A percentile compares a stretch with the other conserved stretches of the same genome.
Conservation (phyloP, 371 early-diverging fungal species). For the Mucor irregularis region DNA sequence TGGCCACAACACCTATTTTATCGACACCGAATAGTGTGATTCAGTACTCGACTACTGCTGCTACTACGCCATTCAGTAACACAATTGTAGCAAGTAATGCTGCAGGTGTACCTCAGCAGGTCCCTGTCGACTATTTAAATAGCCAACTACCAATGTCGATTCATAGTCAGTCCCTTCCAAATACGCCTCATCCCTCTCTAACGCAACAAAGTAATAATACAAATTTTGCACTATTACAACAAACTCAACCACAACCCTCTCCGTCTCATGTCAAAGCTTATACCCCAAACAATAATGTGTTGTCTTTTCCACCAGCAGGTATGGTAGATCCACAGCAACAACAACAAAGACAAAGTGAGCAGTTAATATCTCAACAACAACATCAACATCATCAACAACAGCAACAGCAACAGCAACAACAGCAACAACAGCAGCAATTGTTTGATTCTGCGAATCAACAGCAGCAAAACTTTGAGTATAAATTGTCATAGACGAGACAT, state of each 20-base stretch:
- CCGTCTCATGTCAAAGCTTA: conserved; percentile 18
- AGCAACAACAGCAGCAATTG: conserved; percentile 2
- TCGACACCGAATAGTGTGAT: conserved; percentile 19
- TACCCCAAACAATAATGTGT: conserved; percentile 26
- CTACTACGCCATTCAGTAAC: conserved; percentile 5
- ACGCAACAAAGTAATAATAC: conserved; percentile 3
- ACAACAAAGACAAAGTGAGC: conserved; percentile 2
- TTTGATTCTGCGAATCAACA: conserved; percentile 30
- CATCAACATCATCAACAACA: conserved; percentile 6
- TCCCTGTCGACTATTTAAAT: conserved; percentile 24
- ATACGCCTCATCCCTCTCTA: conserved; percentile 16
- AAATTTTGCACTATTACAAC: conserved; percentile 9
- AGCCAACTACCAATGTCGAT: conserved; percentile 13
- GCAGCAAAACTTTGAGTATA: conserved; percentile 8
- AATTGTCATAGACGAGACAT: not conserved
- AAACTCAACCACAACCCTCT: conserved; percentile 3
- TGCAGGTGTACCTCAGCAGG: not conserved
- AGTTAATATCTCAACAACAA: not conserved
- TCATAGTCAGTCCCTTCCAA: conserved; percentile 17
- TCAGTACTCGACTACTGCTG: conserved; percentile 1
- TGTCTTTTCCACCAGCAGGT: conserved; percentile 33
- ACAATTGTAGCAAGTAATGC: conserved; percentile 7
- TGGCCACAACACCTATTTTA: conserved; percentile 3
- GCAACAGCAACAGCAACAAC: conserved; percentile 7
- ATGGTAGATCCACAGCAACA: conserved; percentile 29